Evolutionary conservation across 495 filamentous ascomycete genomes (phyloP).

Genomic region (Talaromyces stipitatus): DNA sequence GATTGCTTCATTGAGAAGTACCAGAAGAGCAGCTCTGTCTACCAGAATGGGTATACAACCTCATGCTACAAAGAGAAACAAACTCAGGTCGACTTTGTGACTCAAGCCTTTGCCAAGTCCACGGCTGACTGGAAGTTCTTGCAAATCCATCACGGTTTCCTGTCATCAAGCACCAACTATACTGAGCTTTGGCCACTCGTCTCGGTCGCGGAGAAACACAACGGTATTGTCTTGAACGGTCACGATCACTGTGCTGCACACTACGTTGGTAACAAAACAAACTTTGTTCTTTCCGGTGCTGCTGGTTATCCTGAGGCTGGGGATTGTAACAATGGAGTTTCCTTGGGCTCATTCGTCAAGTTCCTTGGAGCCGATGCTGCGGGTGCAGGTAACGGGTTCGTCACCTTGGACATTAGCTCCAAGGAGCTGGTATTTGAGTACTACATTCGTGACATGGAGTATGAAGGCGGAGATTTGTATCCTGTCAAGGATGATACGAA

Average conservation of each 20-base stretch:
- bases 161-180: slow-evolving; percentile 13
- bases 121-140: slow-evolving; percentile 17
- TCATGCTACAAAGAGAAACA: slow-evolving; percentile 14
- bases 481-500: slow-evolving; percentile 14
- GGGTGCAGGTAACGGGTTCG: slow-evolving; percentile 15
- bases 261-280: slow-evolving; percentile 13
- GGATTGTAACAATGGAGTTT: slow-evolving; percentile 17
- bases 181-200: slow-evolving; percentile 14
- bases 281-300: slow-evolving; percentile 16
- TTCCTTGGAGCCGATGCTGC: slow-evolving; percentile 14
- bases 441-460: slow-evolving; percentile 7
- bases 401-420: slow-evolving; percentile 17
- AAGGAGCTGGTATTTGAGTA: slow-evolving; percentile 17
- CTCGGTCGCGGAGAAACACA: slow-evolving; percentile 13
- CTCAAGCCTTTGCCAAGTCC: slow-evolving; percentile 11
- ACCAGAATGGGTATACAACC: slow-evolving; percentile 12
- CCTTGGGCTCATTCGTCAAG: slow-evolving; percentile 13
- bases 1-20: slow-evolving; percentile 18
- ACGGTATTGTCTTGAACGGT: slow-evolving; percentile 16
- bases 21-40: slow-evolving; percentile 11
- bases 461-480: slow-evolving; percentile 11
- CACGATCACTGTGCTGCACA: slow-evolving; percentile 19
- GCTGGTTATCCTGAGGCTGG: slow-evolving; percentile 13
- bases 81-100: slow-evolving; percentile 13
- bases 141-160: slow-evolving; percentile 16